A percentile compares a stretch with the other conserved stretches of the same genome.
Evolutionary conservation across 345 rosid genomes (phyloP).

Genomic region (Euphorbia pulcherrima): DNA sequence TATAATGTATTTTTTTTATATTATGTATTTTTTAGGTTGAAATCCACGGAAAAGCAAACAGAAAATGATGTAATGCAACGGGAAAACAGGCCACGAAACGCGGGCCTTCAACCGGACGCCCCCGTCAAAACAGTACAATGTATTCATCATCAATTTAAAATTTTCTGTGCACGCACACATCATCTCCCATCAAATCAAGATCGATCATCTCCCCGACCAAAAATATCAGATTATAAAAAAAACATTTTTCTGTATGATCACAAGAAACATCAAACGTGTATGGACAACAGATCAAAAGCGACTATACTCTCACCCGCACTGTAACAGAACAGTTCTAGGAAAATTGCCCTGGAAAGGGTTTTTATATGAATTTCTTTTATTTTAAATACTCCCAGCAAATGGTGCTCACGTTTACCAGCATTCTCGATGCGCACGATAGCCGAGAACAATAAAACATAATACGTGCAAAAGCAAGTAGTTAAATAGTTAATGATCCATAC

Average conservation of each 20-base stretch:
- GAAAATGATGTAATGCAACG: too few species aligned
- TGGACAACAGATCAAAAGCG: background rate
- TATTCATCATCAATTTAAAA: too few species aligned
- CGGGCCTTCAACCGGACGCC: too few species aligned
- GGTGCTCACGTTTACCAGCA: conserved; percentile 23
- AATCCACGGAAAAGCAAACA: too few species aligned
- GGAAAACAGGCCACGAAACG: too few species aligned
- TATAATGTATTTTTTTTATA: too few species aligned
- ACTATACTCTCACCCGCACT: background rate
- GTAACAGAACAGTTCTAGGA: background rate
- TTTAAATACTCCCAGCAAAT: background rate
- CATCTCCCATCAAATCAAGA: background rate
- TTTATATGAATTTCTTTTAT: background rate
- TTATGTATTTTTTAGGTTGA: too few species aligned
- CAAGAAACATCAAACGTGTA: conserved; percentile 21
- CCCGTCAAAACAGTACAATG: too few species aligned
- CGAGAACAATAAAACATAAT: conserved; percentile 8
- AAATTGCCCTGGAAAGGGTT: conserved; percentile 9
- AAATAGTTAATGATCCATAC: background rate
- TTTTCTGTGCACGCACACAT: background rate
- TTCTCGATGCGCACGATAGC: conserved; percentile 22
- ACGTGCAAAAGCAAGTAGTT: conserved; percentile 2
- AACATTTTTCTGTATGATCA: background rate
- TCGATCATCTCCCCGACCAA: background rate
- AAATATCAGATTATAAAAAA: background rate